Conservation (phyloP, 257 asterid species). For the Capsicum chinense region DNA sequence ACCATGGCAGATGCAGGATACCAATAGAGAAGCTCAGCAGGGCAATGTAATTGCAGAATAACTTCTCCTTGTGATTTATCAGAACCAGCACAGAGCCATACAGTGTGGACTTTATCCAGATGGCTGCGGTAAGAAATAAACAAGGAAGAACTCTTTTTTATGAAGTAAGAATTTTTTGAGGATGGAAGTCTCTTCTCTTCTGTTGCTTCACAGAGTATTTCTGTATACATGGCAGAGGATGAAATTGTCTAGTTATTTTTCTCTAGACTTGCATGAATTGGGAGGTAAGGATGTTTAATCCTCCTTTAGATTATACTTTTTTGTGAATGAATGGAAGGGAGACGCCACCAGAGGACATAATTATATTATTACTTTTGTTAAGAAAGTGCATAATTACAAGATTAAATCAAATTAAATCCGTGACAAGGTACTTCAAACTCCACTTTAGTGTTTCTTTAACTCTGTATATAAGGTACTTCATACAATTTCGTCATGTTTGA, state of each 20-base stretch:
- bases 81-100: constrained; percentile 3
- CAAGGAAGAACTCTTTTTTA: neutral
- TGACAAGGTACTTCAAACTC: constrained; percentile 4
- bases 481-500: neutral
- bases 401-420: constrained; percentile 9
- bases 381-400: neutral
- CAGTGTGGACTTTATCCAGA: neutral
- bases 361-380: neutral
- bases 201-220: neutral
- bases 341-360: neutral
- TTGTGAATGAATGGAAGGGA: constrained; percentile 8
- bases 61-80: neutral
- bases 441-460: neutral
- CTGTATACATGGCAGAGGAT: neutral
- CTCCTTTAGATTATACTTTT: neutral
- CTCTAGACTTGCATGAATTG: constrained; percentile 12
- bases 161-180: neutral
- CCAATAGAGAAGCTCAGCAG: neutral
- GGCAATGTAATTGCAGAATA: neutral
- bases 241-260: neutral
- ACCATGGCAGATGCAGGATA: neutral
- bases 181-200: constrained; percentile 19
- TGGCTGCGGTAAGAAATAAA: neutral
- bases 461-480: neutral
- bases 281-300: neutral